Conservation (phyloP, 2,329 filamentous ascomycete species). For the Cadophora malorum region DNA sequence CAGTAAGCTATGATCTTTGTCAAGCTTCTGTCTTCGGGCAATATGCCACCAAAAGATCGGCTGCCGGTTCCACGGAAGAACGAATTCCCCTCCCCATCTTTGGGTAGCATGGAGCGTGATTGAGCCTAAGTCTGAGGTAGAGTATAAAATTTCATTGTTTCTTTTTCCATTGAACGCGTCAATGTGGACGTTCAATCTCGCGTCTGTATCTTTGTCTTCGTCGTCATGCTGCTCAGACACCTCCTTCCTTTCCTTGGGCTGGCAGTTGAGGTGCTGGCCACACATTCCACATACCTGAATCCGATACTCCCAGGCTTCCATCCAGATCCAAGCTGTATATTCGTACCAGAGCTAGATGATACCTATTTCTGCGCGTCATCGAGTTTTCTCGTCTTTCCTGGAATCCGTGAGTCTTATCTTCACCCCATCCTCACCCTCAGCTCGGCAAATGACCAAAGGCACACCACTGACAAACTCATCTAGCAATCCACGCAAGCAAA, state of each 20-base stretch:
- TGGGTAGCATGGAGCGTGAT: neutral
- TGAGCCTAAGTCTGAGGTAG: neutral
- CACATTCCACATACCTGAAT: conserved; percentile 41
- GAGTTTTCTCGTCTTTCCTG: conserved; percentile 50
- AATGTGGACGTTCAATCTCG: neutral
- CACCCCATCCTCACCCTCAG: neutral
- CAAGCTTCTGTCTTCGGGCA: neutral
- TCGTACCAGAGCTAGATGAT: conserved; percentile 44
- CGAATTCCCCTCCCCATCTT: neutral
- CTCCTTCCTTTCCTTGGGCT: neutral
- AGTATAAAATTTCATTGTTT: neutral
- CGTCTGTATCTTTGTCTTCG: neutral
- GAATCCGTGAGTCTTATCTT: conserved; percentile 41
- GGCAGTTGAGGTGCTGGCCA: neutral
- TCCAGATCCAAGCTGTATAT: conserved; percentile 51
- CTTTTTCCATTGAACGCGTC: neutral
- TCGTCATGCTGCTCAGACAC: neutral
- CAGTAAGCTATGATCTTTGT: neutral
- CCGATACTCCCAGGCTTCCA: conserved; percentile 53
- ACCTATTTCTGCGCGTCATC: conserved; percentile 51
- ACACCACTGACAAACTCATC: neutral
- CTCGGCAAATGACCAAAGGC: too few species aligned
- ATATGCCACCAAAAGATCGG: neutral
- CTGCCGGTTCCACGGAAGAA: neutral
- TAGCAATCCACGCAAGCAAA: conserved; percentile 54